A percentile compares a stretch with the other conserved stretches of the same genome.
These are phyloP conservation scores for Macrotyloma uniflorum DNA, from an alignment of 306 rosid species.

Conservation along the genomic window DNA sequence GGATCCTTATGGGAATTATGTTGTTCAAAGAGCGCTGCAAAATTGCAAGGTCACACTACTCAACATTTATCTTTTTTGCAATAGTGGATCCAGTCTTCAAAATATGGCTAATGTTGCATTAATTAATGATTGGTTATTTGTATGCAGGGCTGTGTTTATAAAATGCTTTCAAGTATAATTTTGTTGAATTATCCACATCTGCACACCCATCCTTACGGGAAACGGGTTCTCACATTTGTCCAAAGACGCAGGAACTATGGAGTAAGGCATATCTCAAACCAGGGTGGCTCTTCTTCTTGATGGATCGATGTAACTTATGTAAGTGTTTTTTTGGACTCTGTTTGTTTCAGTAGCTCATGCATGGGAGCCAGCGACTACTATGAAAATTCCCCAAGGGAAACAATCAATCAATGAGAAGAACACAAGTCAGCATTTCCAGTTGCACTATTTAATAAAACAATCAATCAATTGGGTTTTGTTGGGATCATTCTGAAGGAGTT, in stretches of 20 bases:
- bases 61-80: neutral
- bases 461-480: too few relatives aligned
- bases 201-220: neutral
- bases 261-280: neutral
- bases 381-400: too few relatives aligned
- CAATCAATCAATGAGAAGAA: too few relatives aligned
- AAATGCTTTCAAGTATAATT: neutral
- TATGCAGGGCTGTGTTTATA: neutral
- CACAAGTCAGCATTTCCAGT: too few relatives aligned
- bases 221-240: neutral
- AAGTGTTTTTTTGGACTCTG: neutral
- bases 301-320: neutral
- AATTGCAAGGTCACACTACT: constrained; percentile 34
- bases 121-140: neutral
- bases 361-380: too few relatives aligned
- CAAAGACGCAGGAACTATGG: neutral
- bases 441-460: too few relatives aligned
- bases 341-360: neutral
- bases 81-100: neutral
- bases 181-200: neutral
- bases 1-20: constrained; percentile 46
- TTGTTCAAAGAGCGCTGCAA: constrained; percentile 45
- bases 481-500: neutral
- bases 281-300: neutral
- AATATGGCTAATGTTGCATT: neutral